phyloP scores from a whole-genome alignment of 345 rosid genomes.

The Durio zibethinus region DNA sequence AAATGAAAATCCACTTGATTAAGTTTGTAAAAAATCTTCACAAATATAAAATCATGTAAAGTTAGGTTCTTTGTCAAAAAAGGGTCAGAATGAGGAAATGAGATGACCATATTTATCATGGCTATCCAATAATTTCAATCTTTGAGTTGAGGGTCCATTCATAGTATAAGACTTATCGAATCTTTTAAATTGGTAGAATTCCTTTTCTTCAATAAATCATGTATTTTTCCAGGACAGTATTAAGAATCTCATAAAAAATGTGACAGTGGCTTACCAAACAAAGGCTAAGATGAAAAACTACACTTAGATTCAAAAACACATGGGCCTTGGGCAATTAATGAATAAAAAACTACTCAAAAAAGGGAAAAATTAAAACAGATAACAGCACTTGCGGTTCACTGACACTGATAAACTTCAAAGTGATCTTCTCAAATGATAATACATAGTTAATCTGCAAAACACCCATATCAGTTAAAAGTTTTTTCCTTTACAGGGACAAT shows the following conservation, averaged over 20 bases:
- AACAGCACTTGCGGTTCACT: slow-evolving; percentile 58
- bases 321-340: not conserved
- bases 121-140: not conserved
- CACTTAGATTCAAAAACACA: not conserved
- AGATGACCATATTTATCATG: not conserved
- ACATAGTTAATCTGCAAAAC: slow-evolving; percentile 74
- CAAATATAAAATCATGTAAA: not conserved
- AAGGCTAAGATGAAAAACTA: not conserved
- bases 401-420: slow-evolving; percentile 82
- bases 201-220: not conserved
- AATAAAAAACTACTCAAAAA: not conserved
- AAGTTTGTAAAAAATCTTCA: not conserved
- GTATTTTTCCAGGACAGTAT: not conserved
- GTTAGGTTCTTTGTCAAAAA: not conserved
- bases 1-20: not conserved
- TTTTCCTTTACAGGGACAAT: not conserved
- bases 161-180: not conserved
- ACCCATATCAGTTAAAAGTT: slow-evolving; percentile 14
- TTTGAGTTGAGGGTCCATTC: not conserved
- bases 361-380: not conserved
- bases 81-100: not conserved
- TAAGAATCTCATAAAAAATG: not conserved
- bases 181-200: not conserved
- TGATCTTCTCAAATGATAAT: slow-evolving; percentile 93
- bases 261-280: not conserved